Conservation (phyloP, 805 yeast species). For the Spathaspora boniae region DNA sequence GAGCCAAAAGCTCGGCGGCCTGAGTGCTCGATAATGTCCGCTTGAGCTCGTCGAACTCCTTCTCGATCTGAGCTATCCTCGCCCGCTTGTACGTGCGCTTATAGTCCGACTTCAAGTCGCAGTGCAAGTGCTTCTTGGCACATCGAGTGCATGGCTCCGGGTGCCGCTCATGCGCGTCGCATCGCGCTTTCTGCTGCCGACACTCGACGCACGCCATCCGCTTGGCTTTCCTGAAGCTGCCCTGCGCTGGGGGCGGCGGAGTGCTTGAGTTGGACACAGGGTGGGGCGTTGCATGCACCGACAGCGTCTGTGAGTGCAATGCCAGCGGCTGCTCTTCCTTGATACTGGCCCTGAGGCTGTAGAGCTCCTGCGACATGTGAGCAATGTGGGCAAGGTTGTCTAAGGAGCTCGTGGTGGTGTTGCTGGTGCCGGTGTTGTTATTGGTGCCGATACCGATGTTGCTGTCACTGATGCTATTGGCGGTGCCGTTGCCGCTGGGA, state of each 20-base stretch:
- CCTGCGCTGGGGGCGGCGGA: conserved; percentile 5
- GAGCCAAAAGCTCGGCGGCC: conserved; percentile 27
- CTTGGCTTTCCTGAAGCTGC: conserved; percentile 31
- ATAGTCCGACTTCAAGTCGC: conserved; percentile 75
- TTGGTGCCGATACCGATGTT: no score
- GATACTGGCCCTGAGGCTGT: no score
- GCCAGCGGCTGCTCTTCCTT: no score
- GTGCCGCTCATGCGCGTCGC: conserved; percentile 75
- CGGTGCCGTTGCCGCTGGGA: no score
- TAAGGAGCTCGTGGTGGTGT: conserved; percentile 29
- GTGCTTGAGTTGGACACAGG: conserved; percentile 2
- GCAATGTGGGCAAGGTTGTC: conserved; percentile 43
- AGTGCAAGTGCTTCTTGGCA: conserved; percentile 59
- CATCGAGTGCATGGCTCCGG: conserved; percentile 87
- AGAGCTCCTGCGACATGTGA: conserved; percentile 41
- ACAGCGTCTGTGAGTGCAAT: no score
- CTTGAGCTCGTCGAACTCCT: conserved; percentile 68
- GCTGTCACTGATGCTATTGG: no score
- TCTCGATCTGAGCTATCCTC: conserved; percentile 77
- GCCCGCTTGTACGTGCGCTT: conserved; percentile 90
- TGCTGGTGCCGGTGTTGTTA: no score
- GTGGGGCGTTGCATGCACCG: background rate
- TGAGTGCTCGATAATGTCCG: conserved; percentile 42
- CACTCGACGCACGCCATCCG: conserved; percentile 93
- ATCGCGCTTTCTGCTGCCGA: conserved; percentile 88